phyloP scores from a whole-genome alignment of 805 yeast genomes.

The Wickerhamiella sergipiensis region DNA sequence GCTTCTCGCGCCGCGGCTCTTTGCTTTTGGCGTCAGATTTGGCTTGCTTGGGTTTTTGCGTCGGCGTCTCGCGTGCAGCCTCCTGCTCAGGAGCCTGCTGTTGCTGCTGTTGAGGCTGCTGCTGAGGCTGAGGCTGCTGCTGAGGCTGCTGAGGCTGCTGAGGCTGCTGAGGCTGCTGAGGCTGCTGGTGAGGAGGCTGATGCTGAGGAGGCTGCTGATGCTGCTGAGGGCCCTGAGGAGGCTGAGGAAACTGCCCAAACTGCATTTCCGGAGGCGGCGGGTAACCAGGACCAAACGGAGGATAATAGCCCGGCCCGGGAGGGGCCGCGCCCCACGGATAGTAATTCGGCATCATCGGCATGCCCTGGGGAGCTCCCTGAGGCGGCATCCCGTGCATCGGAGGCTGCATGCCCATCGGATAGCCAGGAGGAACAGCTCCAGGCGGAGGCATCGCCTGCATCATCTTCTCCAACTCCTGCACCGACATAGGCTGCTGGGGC shows the following conservation, averaged over 20 bases:
- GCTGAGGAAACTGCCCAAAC: neutral
- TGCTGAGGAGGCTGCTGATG: conserved; percentile 5
- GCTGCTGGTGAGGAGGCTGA: conserved; percentile 14
- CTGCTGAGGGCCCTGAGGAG: conserved; percentile 14
- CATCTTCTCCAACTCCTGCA: conserved; percentile 9
- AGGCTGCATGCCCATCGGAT: neutral
- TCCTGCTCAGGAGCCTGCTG: neutral
- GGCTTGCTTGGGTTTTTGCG: neutral
- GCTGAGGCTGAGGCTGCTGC: conserved; percentile 6
- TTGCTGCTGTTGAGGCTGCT: too few relatives aligned
- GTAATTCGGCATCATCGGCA: conserved; percentile 1
- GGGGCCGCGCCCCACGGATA: neutral
- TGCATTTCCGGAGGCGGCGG: conserved; percentile 1
- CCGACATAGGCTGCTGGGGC: conserved; percentile 7
- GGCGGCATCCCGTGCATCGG: neutral
- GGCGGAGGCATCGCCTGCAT: conserved; percentile 6
- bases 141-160: conserved; percentile 19
- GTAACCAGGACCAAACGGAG: conserved; percentile 1
- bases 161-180: conserved; percentile 16
- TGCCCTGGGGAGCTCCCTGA: conserved; percentile 5
- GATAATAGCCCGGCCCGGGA: neutral
- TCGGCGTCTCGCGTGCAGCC: conserved; percentile 11
- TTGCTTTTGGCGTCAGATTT: neutral
- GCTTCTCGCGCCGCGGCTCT: neutral
- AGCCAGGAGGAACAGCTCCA: neutral